Evolutionary conservation across 306 rosid species (phyloP), one percentile per base, ranked within the genome.

Genomic region (Lathyrus sativus): DNA sequence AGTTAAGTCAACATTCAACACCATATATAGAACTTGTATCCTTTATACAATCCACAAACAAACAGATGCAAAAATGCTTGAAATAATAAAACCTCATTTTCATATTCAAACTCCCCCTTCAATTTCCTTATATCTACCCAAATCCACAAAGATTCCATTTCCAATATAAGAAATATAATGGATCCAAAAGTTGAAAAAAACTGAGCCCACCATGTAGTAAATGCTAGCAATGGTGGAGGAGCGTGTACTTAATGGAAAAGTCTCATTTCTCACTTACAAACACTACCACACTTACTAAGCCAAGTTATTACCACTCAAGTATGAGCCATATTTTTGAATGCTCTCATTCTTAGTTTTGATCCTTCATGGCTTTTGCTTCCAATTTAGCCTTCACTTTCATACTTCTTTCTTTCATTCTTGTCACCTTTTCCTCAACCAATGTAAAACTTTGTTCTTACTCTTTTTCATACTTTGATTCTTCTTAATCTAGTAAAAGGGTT

Each of bases 281-380:
- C 14, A 54, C 15, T 54, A 11, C n/a, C 19, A 53, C 31, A 53
- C 33, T 4, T 24, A 54, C 60, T 24, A 22, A 19, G 15, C 33
- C n/a, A 53, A 53, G 4, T 26, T 35, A 35, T 18, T 45, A 53
- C 11, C 31, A 54, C 35, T 54, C 61, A 54, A 54, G 24, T 54
- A 54, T 24, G 14, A 54, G 33, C 28, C 9, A 22, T 22, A 22
- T 22, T 55, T 54, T 56, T 28, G 18, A 9, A 56, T 54, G 38
- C 10, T 24, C 37, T 24, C 33, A 24, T 54, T 54, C 14, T 28
- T 57, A 61, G 29, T 58, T 43, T 71, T 44, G 54, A 41, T 56
- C 39, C 11, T 18, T 60, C 77, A 85, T 85, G 89, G 83, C 78
- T 75, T 46, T 59, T 50, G 56, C 62, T 46, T 75, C 75, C 78